Percentiles rank a stretch among this genome's conserved stretches.
Conservation (phyloP, 228 moss, liverwort and hornwort species). For the Sphagnum fallax region DNA sequence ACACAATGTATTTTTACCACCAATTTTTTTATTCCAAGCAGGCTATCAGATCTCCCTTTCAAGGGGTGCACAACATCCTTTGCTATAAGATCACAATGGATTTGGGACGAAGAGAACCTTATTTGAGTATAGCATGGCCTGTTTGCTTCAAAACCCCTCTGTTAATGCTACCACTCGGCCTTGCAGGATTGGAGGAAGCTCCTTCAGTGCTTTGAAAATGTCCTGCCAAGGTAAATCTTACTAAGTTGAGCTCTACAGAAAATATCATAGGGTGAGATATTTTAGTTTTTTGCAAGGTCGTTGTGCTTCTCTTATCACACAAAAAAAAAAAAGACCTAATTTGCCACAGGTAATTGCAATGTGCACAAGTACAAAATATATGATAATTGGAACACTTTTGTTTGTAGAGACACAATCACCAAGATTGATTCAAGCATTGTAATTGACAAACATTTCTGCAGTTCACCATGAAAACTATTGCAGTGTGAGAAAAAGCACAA, state of each 20-base stretch:
- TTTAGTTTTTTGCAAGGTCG: neutral
- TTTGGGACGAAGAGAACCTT: too few species aligned
- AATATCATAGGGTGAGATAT: neutral
- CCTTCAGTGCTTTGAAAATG: constrained; percentile 30
- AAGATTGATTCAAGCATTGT: neutral
- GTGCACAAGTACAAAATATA: neutral
- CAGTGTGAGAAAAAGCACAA: neutral
- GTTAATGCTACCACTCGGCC: constrained; percentile 41
- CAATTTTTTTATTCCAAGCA: too few species aligned
- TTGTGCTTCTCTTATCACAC: neutral
- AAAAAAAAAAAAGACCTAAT: neutral
- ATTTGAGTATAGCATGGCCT: too few species aligned
- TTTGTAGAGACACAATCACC: neutral
- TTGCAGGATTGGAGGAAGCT: constrained; percentile 34
- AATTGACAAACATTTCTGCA: neutral
- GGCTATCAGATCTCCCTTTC: too few species aligned
- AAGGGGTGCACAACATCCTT: too few species aligned
- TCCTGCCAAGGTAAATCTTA: constrained; percentile 19
- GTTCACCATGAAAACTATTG: neutral
- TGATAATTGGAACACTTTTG: neutral
- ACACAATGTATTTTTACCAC: too few species aligned
- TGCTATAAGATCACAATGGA: too few species aligned
- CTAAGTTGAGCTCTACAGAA: neutral
- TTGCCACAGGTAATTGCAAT: too few species aligned
- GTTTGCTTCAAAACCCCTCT: constrained; percentile 29